These are phyloP conservation scores for Fusarium sp. DNA, from an alignment of 2,329 filamentous ascomycete genomes.

Conservation along the genomic window DNA sequence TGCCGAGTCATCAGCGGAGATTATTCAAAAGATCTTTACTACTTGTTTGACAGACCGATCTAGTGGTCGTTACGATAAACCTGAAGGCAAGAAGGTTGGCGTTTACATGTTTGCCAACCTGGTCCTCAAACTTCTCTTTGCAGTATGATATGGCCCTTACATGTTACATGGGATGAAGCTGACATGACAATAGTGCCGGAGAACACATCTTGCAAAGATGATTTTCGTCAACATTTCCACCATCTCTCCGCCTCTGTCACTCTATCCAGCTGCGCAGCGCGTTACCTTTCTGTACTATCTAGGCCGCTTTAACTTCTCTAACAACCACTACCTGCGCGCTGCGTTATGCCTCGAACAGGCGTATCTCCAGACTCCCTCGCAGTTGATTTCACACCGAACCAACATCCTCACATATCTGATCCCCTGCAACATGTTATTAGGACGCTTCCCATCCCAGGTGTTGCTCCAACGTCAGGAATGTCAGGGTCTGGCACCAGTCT, in stretches of 20 bases:
- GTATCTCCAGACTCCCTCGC: constrained; percentile 73
- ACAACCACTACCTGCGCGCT: constrained; percentile 83
- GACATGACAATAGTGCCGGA: constrained; percentile 69
- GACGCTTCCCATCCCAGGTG: constrained; percentile 77
- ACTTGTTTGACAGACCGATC: constrained; percentile 87
- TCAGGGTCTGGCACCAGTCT: constrained; percentile 71
- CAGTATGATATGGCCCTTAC: constrained; percentile 59
- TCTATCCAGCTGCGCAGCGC: constrained; percentile 86
- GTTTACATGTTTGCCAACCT: constrained; percentile 95
- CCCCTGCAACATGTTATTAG: constrained; percentile 83
- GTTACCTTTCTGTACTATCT: constrained; percentile 96
- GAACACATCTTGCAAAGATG: constrained; percentile 84
- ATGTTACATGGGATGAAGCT: neutral
- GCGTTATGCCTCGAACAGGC: constrained; percentile 80
- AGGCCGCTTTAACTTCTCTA: constrained; percentile 88
- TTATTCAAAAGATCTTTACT: constrained; percentile 90
- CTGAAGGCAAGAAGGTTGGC: constrained; percentile 85
- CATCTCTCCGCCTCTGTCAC: constrained; percentile 80
- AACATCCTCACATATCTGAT: constrained; percentile 87
- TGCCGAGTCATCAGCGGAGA: constrained; percentile 88
- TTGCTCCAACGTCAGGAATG: constrained; percentile 75
- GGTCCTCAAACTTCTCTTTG: constrained; percentile 87
- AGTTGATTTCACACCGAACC: constrained; percentile 77
- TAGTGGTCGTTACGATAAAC: constrained; percentile 71
- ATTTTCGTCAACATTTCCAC: constrained; percentile 90